Conservation (phyloP, 1,139 yeast species). For the Yamadazyma jaroonii region DNA sequence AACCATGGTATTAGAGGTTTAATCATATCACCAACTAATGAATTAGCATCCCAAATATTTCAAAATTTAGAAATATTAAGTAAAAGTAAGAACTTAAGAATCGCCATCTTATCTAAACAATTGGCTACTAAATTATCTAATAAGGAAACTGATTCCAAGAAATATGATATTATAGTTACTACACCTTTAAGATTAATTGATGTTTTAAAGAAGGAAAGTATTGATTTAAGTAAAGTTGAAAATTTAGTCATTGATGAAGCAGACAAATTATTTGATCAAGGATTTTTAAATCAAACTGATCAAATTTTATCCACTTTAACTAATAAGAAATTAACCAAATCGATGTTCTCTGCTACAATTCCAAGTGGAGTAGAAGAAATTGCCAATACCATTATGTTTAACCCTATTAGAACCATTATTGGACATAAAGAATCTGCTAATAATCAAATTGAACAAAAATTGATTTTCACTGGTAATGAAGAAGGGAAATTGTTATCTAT, state of each 20-base stretch:
- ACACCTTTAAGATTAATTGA: conserved; percentile 90
- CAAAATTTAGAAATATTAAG: conserved; percentile 62
- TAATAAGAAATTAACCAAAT: conserved; percentile 52
- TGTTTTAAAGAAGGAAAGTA: conserved; percentile 57
- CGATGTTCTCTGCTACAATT: conserved; percentile 93
- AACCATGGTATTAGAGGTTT: conserved; percentile 65
- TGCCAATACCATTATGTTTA: conserved; percentile 80
- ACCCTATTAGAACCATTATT: conserved; percentile 81
- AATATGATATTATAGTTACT: conserved; percentile 77
- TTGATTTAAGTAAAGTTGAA: conserved; percentile 62
- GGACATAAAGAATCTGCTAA: conserved; percentile 97
- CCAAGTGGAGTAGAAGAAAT: conserved; percentile 92
- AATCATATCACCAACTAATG: conserved; percentile 83
- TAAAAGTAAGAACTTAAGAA: conserved; percentile 53
- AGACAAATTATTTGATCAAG: conserved; percentile 87
- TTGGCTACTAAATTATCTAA: conserved; percentile 68
- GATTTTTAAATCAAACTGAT: conserved; percentile 90
- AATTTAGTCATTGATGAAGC: conserved; percentile 92
- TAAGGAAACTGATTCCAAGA: conserved; percentile 52
- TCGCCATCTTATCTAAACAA: conserved; percentile 71
- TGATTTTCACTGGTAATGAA: conserved; percentile 88
- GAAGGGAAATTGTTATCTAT: conserved; percentile 91
- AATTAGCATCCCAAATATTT: conserved; percentile 82
- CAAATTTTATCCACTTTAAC: conserved; percentile 71
- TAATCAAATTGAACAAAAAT: conserved; percentile 74